Base-by-base conservation (phyloP, 768 basidiomycete genomes). In the Naganishia vaughanmartiniae region DNA sequence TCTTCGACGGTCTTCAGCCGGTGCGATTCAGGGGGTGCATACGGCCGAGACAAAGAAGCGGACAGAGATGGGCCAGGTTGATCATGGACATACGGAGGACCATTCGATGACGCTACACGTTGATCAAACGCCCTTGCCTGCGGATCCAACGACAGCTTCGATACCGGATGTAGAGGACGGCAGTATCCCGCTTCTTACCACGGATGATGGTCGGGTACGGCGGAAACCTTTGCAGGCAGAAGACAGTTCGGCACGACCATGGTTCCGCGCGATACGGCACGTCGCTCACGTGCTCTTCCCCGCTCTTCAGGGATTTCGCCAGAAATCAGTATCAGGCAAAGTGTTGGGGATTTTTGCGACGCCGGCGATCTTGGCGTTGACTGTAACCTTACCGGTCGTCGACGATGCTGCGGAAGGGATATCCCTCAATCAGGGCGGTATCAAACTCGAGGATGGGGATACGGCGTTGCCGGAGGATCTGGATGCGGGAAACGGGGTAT, bases 371-470 rank as follows among this genome's bases (percentile, higher is more conserved):
- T 83, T 96, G 80, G 84, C 85, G 4, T 83, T 99, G 58, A 97
- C 94, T 0, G 73, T 98, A 24, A 97, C 95, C 0, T 83, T 98
- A 12, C 93, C 93, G 4, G 94, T 99, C 15, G 92, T 94, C 12
- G 80, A 81, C 34, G 85, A 90, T 46, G 90, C 90, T 0, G 90
- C 90, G 48, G 67, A 74, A 54, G 71, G 71, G 12, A 54, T 46
- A 26, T n/a, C 51, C 30, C 70, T 73, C 36, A 70, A 73, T 34
- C 73, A 75, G 60, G 78, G 76, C 24, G 76, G 72, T 6, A 69
- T 78, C 9, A 69, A 68, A 5, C 60, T 79, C 10, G 76, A 77
- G 70, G 88, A 90, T 56, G 89, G 88, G 71, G 85, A 89, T 10
- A 83, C 88, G 72, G 87, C 90, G 74, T 88, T 88, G 26, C 80